Evolutionary conservation across 2,329 filamentous ascomycete genomes (phyloP).

Genomic region (Zymoseptoria ardabiliae): DNA sequence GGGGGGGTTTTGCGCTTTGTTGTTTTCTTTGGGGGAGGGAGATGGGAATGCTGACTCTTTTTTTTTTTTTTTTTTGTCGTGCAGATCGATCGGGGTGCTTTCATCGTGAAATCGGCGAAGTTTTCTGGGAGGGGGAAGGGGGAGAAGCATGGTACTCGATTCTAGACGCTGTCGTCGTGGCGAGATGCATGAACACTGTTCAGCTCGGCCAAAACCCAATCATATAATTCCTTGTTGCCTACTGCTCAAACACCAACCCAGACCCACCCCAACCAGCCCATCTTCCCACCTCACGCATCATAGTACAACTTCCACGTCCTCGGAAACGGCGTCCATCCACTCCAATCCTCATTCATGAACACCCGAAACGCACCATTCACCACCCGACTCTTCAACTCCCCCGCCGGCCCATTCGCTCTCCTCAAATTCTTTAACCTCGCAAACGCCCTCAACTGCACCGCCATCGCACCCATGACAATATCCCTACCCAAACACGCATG

Average conservation of each 20-base stretch:
- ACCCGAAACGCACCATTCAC: neutral
- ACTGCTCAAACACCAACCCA: neutral
- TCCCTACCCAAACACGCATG: neutral
- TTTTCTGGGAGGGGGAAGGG: conserved; percentile 9
- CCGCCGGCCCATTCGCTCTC: neutral
- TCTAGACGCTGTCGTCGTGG: neutral
- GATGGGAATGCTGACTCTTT: neutral
- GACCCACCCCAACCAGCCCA: neutral
- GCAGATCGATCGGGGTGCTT: conserved; percentile 44
- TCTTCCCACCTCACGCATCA: neutral
- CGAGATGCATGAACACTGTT: too few relatives aligned
- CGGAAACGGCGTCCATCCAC: neutral
- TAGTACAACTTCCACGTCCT: neutral
- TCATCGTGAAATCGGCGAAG: conserved; percentile 37
- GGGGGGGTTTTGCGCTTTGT: conserved; percentile 25
- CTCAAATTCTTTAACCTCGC: neutral
- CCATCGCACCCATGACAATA: neutral
- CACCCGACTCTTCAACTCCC: neutral
- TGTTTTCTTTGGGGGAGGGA: conserved; percentile 29
- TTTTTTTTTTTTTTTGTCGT: too few relatives aligned
- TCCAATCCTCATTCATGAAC: neutral
- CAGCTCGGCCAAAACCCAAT: too few relatives aligned
- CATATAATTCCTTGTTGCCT: too few relatives aligned
- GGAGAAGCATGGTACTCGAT: neutral
- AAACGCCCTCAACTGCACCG: neutral